Evolutionary conservation across 176 grass and related monocot species (phyloP), one percentile per base, ranked within the genome.

Genomic region (Avena eriantha): DNA sequence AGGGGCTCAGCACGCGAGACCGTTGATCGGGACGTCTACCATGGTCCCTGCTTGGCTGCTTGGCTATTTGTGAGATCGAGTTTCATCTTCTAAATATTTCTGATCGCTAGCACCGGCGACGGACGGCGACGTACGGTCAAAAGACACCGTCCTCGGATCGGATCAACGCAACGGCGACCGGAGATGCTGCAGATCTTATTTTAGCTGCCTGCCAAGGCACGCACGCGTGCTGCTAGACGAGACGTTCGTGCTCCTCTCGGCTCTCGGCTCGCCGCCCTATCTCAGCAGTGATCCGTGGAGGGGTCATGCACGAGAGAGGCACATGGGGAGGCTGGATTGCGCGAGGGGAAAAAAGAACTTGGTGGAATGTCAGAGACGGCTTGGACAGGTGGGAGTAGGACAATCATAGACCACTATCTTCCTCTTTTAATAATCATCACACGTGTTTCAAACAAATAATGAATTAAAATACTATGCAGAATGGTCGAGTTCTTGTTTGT

Each of bases 331-430:
- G 72, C 4, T 21, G 19, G 36, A 5, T 4, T 35, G 79, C 17
- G 19, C 9, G 1, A 46, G 49, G 17, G 5, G 3, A 10, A 39
- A 36, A 69, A 17, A 76, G 21, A 11, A 2, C 35, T 51, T 47
- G 14, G 45, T 35, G 29, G 56, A 74, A 73, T 73, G 49, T 49
- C 23, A 75, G 48, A 15, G 71, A 84, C 67, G 14, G 45, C 45
- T 85, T 50, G 10, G 66, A 48, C 81, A 83, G 50, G 56, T 53
- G 79, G 71, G 80, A 57, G 67, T 10, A 31, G 66, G 80, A 59
- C 80, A 74, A 90, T 84, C 74, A 90, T 74, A 4, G 74, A 87
- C 35, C 47, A 24, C 56, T 33, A 41, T 84, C 8, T 9, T 43
- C 74, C 16, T 3, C 14, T 21, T 80, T 71, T 69, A 58, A 66